Evolutionary conservation across 768 basidiomycete species (phyloP).

Genomic region (Arthromyces matolae): DNA sequence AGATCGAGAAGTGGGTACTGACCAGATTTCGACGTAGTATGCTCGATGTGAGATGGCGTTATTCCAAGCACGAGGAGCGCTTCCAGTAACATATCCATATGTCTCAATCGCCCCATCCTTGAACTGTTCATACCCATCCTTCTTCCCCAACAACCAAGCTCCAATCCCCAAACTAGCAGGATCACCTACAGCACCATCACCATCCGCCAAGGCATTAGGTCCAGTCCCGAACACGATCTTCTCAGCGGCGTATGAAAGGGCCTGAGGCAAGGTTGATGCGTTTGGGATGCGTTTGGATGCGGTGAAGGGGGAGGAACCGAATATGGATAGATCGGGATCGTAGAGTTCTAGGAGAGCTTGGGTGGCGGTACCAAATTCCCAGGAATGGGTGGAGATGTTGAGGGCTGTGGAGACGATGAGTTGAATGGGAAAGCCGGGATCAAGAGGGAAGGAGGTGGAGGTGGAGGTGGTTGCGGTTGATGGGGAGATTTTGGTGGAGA

Average conservation of each 20-base stretch:
- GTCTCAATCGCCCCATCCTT: constrained; percentile 35
- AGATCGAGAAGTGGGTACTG: too few species aligned
- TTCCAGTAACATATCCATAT: constrained; percentile 38
- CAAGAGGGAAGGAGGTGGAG: too few species aligned
- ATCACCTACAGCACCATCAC: too few species aligned
- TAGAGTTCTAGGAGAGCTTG: too few species aligned
- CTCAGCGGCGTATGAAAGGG: constrained; percentile 4
- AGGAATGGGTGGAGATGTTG: too few species aligned
- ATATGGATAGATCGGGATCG: constrained; percentile 23
- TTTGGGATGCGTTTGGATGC: background rate
- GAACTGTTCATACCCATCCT: constrained; percentile 21
- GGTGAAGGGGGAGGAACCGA: constrained; percentile 21
- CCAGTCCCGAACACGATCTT: constrained; percentile 18
- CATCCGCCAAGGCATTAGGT: constrained; percentile 29
- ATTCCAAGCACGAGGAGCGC: constrained; percentile 35
- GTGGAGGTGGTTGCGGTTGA: too few species aligned
- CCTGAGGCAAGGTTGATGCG: constrained; percentile 1
- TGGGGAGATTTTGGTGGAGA: too few species aligned
- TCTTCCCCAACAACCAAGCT: constrained; percentile 39
- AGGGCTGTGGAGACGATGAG: too few species aligned
- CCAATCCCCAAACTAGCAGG: constrained; percentile 44
- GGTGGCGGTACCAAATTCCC: too few species aligned
- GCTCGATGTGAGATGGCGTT: constrained; percentile 56
- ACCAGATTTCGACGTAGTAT: too few species aligned
- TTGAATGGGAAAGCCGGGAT: too few species aligned